Conservation (phyloP, 495 filamentous ascomycete species). For the Penicillium herquei region DNA sequence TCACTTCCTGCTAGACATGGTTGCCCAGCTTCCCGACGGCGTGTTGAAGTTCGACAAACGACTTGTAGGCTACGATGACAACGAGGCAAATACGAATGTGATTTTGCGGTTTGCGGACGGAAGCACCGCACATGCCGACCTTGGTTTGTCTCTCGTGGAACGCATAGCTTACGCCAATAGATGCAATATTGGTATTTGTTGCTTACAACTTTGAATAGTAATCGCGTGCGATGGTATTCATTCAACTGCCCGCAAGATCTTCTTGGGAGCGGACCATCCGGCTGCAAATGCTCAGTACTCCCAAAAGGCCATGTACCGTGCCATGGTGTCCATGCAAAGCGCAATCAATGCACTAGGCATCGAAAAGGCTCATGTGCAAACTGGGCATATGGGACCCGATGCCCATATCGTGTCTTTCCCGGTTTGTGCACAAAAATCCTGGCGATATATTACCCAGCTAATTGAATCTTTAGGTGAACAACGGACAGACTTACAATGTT, state of each 20-base stretch:
- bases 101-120: no score
- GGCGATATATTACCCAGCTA: no score
- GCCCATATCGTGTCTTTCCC: constrained; percentile 50
- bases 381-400: constrained; percentile 45
- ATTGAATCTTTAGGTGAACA: constrained; percentile 8
- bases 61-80: no score
- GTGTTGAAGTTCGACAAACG: no score
- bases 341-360: constrained; percentile 49
- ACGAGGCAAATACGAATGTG: no score
- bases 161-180: no score
- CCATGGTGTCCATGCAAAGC: constrained; percentile 50
- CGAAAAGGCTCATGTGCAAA: constrained; percentile 41
- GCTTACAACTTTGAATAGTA: constrained; percentile 25
- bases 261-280: constrained; percentile 39
- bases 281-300: constrained; percentile 35
- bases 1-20: no score
- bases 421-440: constrained; percentile 15
- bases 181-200: no score
- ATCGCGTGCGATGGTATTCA: constrained; percentile 62
- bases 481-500: constrained; percentile 43
- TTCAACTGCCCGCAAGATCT: constrained; percentile 43
- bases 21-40: no score
- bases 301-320: constrained; percentile 51
- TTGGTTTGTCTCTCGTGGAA: no score
- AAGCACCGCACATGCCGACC: no score